phyloP scores from a whole-genome alignment of 2,329 filamentous ascomycete genomes.

The Colletotrichum spaethianum region DNA sequence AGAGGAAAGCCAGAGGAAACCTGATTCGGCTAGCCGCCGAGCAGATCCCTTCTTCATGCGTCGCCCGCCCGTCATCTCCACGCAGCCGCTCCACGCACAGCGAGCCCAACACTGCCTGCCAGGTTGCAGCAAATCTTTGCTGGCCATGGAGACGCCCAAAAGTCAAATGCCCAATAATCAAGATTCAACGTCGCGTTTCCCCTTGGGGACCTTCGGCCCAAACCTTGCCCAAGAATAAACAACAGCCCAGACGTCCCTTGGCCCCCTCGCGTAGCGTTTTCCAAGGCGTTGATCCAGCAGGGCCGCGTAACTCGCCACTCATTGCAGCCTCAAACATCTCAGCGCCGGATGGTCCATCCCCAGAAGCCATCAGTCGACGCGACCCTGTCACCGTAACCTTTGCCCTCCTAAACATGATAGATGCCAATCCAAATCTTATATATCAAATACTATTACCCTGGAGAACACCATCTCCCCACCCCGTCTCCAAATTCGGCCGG shows the following conservation, averaged over 20 bases:
- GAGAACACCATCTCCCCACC: neutral
- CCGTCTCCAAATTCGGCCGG: neutral
- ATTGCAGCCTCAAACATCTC: slow-evolving; percentile 30
- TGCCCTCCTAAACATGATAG: slow-evolving; percentile 23
- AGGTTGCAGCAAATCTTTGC: slow-evolving; percentile 1
- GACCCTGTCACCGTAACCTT: neutral
- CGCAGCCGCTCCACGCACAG: slow-evolving; percentile 17
- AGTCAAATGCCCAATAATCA: slow-evolving; percentile 8
- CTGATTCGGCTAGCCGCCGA: slow-evolving; percentile 17
- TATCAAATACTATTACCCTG: neutral
- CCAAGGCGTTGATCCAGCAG: neutral
- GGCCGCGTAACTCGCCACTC: slow-evolving; percentile 31
- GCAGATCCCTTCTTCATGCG: slow-evolving; percentile 20
- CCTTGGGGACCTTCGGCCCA: slow-evolving; percentile 6
- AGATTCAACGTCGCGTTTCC: neutral
- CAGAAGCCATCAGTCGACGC: slow-evolving; percentile 6
- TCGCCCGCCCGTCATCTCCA: neutral
- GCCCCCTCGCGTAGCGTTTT: neutral
- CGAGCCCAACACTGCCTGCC: neutral
- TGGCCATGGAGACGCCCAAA: slow-evolving; percentile 1
- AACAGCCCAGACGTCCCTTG: neutral
- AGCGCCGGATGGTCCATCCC: slow-evolving; percentile 22
- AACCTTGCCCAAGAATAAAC: slow-evolving; percentile 1
- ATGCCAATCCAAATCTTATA: slow-evolving; percentile 34
- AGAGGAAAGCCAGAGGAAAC: neutral